Conservation (phyloP, 179 eudicot species). For the Beta lomatogona region DNA sequence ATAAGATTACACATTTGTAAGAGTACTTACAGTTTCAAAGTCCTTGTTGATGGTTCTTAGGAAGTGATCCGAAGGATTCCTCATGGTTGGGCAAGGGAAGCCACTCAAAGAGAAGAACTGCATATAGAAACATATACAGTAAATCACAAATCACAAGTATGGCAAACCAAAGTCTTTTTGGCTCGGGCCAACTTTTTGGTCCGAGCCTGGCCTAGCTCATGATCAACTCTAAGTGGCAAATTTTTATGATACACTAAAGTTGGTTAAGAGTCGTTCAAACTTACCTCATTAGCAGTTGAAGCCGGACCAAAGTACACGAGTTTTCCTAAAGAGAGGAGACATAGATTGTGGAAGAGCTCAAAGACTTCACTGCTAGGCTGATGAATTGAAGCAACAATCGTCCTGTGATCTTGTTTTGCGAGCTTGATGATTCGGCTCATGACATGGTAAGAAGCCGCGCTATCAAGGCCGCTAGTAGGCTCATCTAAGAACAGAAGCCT, state of each 20-base stretch:
- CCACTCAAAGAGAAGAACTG: constrained; percentile 60
- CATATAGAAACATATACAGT: neutral
- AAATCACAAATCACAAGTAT: no score
- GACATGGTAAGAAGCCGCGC: constrained; percentile 83
- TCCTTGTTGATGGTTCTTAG: constrained; percentile 56
- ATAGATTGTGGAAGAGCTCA: constrained; percentile 57
- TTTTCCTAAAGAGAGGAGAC: constrained; percentile 65
- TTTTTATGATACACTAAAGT: neutral
- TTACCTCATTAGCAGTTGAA: constrained; percentile 54
- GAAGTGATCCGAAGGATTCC: constrained; percentile 68
- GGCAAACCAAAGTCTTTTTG: no score
- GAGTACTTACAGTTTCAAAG: constrained; percentile 48
- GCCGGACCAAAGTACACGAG: constrained; percentile 66
- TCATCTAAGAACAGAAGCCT: constrained; percentile 75
- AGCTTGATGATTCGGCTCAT: constrained; percentile 57
- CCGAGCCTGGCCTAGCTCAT: neutral
- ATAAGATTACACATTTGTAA: neutral
- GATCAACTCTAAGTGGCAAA: neutral
- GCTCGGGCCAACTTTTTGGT: no score
- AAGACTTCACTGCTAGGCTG: constrained; percentile 80
- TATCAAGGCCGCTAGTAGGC: constrained; percentile 89
- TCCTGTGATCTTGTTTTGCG: constrained; percentile 49
- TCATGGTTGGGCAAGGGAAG: constrained; percentile 52
- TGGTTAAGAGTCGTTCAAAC: neutral
- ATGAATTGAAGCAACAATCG: constrained; percentile 69